Base-by-base conservation (phyloP, 1,284 basidiomycete species). In the Earliella scabrosa region DNA sequence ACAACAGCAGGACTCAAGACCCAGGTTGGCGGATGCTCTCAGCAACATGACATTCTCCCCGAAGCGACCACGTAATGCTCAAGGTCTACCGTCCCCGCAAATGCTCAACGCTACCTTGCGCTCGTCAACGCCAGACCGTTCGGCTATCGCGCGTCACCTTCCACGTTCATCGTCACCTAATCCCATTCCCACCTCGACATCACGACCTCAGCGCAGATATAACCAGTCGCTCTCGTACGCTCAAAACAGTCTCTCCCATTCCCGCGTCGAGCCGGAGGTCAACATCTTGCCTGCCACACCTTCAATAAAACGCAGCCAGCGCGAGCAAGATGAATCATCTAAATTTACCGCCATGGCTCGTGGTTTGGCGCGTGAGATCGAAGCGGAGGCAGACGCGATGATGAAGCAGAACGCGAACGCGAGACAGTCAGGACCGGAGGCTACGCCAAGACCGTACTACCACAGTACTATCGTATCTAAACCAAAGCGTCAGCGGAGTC, bases 41-140 rank as follows among this genome's bases (percentile, higher is more conserved):
- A 78, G 82, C 21, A 81, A 81, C 26, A 79, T 85, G 34, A 79
- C 83, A 0, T 87, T 89, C 68, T 90, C 88, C 13, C 88, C 87
- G 3, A 85, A 86, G 66, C 81, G 88, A 11, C 89, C 87, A 0
- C 81, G 85, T 13, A 82, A 72, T 54, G 74, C 76, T 4, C 82
- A 77, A 31, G 61, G 66, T 13, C 65, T 64, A 54, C 45, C 40
- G 13, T 67, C 63, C 1, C 60, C 60, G 10, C 57, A 52, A 16
- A 31, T 59, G 14, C 23, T 52, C 4, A 55, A 51, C 24, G 11
- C 54, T 62, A 58, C 49, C 63, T 59, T 43, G 61, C 60, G 56
- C 40, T 48, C 53, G 24, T 29, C 56, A 20, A 58, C 58, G 14
- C 64, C 53, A 32, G 54, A 59, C 21, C 60, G 54, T 38, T 34